Percentiles rank a stretch among this genome's conserved stretches.
Evolutionary conservation across 352 stramenopile genomes (phyloP).

Genomic region (Stramenopiles sp.): DNA sequence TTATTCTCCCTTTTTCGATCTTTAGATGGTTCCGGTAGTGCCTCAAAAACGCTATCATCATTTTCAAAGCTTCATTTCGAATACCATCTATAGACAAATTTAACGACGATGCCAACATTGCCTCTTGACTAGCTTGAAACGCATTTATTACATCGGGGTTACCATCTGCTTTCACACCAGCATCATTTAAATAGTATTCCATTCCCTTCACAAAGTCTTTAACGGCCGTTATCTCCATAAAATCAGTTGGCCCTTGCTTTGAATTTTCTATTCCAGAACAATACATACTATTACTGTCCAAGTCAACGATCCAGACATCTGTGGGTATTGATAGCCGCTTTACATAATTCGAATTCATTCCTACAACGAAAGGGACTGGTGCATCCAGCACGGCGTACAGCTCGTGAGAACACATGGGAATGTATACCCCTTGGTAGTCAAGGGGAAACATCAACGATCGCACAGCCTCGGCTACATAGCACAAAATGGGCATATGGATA

Average conservation of each 20-base stretch:
- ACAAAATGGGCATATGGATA: not conserved
- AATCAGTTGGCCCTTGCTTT: not conserved
- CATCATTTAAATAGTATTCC: not conserved
- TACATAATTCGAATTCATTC: conserved; percentile 3
- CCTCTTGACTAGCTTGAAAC: conserved; percentile 11
- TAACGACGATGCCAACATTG: conserved; percentile 8
- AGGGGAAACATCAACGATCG: conserved; percentile 11
- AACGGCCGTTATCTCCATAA: not conserved
- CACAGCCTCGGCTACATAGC: conserved; percentile 4
- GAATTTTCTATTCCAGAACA: conserved; percentile 6
- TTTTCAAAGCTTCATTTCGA: conserved; percentile 12
- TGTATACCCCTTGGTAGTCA: conserved; percentile 4
- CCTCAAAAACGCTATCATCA: not conserved
- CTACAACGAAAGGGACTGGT: conserved; percentile 2
- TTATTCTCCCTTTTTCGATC: not conserved
- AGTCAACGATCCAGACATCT: not conserved
- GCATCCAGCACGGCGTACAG: not conserved
- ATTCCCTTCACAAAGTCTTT: not conserved
- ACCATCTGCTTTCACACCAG: conserved; percentile 10
- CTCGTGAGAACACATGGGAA: conserved; percentile 7
- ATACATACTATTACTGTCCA: not conserved
- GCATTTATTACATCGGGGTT: not conserved
- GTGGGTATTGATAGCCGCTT: not conserved
- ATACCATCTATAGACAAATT: conserved; percentile 1
- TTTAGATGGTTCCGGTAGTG: not conserved